phyloP scores from a whole-genome alignment of 495 filamentous ascomycete genomes.

The Xylaria sp. region DNA sequence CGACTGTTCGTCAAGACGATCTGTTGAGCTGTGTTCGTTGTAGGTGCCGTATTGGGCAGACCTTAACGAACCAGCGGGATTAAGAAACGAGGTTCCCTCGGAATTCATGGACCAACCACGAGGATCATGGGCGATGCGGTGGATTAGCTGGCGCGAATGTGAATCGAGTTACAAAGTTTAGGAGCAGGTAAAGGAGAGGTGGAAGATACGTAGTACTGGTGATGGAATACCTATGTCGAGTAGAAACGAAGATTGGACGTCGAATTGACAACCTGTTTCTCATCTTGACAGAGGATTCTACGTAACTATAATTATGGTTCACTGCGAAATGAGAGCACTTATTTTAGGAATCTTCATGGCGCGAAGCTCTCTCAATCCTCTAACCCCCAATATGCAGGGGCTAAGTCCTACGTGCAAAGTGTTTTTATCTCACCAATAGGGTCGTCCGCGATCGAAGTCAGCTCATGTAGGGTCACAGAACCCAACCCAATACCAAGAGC shows the following conservation, averaged over 20 bases:
- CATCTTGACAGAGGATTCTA: conserved; percentile 6
- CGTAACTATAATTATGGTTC: conserved; percentile 8
- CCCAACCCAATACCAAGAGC: too few relatives aligned
- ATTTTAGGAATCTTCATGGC: conserved; percentile 3
- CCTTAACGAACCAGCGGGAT: neutral
- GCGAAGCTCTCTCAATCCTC: conserved; percentile 17
- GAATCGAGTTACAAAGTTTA: conserved; percentile 7
- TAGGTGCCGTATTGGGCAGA: conserved; percentile 18
- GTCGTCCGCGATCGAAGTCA: conserved; percentile 1
- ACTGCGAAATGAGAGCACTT: conserved; percentile 14
- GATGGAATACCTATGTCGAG: conserved; percentile 7
- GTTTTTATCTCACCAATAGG: conserved; percentile 15
- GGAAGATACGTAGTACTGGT: neutral
- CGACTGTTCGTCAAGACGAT: conserved; percentile 18
- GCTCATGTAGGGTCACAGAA: conserved; percentile 1
- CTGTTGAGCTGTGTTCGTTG: conserved; percentile 11
- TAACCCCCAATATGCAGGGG: conserved; percentile 14
- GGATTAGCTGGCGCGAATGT: conserved; percentile 5
- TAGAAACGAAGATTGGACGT: conserved; percentile 14
- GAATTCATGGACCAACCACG: conserved; percentile 19
- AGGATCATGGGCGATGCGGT: neutral
- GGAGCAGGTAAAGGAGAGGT: conserved; percentile 8
- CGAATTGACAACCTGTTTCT: conserved; percentile 16
- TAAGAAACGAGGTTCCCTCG: conserved; percentile 14
- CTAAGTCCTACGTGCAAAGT: conserved; percentile 15